phyloP scores from a whole-genome alignment of 139 green algal genomes.

The Dunaliella sp. region DNA sequence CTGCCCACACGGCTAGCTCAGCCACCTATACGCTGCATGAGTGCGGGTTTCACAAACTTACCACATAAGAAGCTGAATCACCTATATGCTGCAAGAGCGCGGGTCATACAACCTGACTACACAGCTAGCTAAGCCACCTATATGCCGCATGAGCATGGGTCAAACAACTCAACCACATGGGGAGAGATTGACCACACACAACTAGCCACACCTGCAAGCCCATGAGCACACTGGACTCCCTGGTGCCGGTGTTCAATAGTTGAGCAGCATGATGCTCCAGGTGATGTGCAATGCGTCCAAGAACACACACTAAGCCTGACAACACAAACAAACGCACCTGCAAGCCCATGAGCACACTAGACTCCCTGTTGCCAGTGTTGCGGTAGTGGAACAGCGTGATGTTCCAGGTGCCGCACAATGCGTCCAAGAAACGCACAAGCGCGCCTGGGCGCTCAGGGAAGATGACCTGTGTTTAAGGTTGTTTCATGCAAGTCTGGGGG shows the following conservation, averaged over 20 bases:
- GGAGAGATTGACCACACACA: too few species aligned
- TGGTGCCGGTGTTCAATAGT: too few species aligned
- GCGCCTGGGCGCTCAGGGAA: slow-evolving; percentile 92
- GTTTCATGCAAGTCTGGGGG: too few species aligned
- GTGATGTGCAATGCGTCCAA: not conserved
- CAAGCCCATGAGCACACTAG: slow-evolving; percentile 78
- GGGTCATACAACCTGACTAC: too few species aligned
- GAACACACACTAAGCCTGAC: not conserved
- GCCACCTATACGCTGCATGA: too few species aligned
- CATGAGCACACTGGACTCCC: not conserved
- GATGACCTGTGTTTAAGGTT: slow-evolving; percentile 66
- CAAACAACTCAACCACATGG: too few species aligned
- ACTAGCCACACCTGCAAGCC: slow-evolving; percentile 25
- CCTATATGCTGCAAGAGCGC: too few species aligned
- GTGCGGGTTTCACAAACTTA: too few species aligned
- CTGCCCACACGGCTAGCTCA: too few species aligned
- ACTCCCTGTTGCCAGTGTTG: slow-evolving; percentile 71
- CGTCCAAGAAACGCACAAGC: slow-evolving; percentile 78
- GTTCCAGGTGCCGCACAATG: slow-evolving; percentile 78
- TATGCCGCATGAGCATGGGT: too few species aligned
- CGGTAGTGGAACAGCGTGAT: slow-evolving; percentile 98
- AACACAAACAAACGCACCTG: slow-evolving; percentile 42
- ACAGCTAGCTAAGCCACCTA: too few species aligned
- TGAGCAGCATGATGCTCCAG: slow-evolving; percentile 96
- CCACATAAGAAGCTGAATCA: too few species aligned